These are phyloP conservation scores for Nemania sp. DNA, from an alignment of 2,329 filamentous ascomycete species.

Conservation along the genomic window DNA sequence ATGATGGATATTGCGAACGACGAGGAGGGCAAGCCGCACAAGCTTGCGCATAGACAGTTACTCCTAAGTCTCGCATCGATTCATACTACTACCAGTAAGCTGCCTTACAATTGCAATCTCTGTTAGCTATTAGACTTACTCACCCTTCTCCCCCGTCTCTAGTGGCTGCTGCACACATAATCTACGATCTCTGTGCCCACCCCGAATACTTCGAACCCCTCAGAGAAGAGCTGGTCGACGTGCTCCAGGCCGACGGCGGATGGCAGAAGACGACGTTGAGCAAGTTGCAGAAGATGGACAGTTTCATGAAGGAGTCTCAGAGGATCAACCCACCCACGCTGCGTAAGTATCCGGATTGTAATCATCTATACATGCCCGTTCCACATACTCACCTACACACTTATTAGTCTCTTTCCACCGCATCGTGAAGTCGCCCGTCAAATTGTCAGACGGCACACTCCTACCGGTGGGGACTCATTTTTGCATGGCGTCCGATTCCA, in stretches of 20 bases:
- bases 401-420: no score
- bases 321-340: slow-evolving; percentile 8
- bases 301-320: slow-evolving; percentile 18
- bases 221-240: neutral
- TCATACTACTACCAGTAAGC: slow-evolving; percentile 14
- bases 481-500: neutral
- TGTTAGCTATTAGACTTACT: no score
- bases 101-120: no score
- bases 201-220: slow-evolving; percentile 11
- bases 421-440: neutral
- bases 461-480: neutral
- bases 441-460: neutral
- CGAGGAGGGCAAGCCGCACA: slow-evolving; percentile 32
- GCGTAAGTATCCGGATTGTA: neutral
- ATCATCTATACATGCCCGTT: neutral
- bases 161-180: neutral
- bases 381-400: neutral
- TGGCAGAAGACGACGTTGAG: neutral
- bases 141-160: no score
- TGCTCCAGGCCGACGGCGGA: neutral
- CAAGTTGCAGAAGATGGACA: slow-evolving; percentile 13
- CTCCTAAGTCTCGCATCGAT: neutral
- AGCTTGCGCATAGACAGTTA: slow-evolving; percentile 28
- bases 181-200: slow-evolving; percentile 12
- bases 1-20: neutral